phyloP scores from a whole-genome alignment of 352 stramenopile species.

The Globisporangium acanthophoron region DNA sequence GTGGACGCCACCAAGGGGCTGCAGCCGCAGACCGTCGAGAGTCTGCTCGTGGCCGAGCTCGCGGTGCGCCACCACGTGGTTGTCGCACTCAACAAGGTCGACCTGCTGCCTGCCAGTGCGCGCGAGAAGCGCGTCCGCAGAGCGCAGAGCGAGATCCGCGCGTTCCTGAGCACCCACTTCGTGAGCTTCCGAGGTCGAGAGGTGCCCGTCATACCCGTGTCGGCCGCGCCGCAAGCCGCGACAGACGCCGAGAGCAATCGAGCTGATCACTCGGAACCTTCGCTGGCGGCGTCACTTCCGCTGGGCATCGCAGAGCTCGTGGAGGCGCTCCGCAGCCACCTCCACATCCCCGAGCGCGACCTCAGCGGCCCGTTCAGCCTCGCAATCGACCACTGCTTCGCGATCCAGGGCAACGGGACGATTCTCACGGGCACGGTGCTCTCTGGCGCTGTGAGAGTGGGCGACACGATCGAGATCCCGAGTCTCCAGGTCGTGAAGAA shows the following conservation, averaged over 20 bases:
- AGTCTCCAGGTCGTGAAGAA: constrained; percentile 82
- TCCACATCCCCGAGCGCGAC: constrained; percentile 41
- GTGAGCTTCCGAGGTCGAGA: constrained; percentile 6
- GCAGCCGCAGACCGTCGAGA: constrained; percentile 98
- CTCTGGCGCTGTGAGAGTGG: constrained; percentile 77
- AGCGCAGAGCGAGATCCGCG: constrained; percentile 64
- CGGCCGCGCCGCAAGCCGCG: constrained; percentile 29
- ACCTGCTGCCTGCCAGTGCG: constrained; percentile 85
- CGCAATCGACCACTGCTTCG: constrained; percentile 98
- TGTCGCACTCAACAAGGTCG: constrained; percentile 96
- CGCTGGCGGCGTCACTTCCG: constrained; percentile 3
- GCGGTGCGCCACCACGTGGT: constrained; percentile 87
- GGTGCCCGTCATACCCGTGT: constrained; percentile 84
- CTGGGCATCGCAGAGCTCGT: constrained; percentile 78
- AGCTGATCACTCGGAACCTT: neutral
- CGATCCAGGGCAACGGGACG: constrained; percentile 95
- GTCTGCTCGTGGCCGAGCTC: constrained; percentile 94
- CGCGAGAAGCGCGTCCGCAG: constrained; percentile 50
- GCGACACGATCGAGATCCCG: constrained; percentile 93
- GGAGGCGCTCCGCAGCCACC: constrained; percentile 20
- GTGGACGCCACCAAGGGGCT: constrained; percentile 96
- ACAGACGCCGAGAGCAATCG: constrained; percentile 3
- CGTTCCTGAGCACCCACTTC: constrained; percentile 23
- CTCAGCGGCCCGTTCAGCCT: constrained; percentile 83
- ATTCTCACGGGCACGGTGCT: constrained; percentile 96